Base-by-base conservation (phyloP, 805 yeast species). In the Nakazawaea wyomingensis region DNA sequence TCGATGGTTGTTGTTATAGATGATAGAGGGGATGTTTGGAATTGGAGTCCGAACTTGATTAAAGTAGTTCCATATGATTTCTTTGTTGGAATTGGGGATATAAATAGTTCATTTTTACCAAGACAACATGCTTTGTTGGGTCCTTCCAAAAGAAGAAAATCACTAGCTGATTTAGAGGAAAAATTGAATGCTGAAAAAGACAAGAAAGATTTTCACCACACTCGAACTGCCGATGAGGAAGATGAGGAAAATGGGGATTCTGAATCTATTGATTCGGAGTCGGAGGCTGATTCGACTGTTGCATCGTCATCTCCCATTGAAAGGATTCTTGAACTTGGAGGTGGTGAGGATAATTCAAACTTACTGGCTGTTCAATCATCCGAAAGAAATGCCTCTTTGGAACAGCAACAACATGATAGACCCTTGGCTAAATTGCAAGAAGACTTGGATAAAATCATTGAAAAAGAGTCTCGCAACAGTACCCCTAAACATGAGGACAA, bases 11-110 rank as follows among this genome's bases (percentile, higher is more conserved):
- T 86, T 2, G 82, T 93, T 36, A 93, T 93, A 47, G 99, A 93
- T 61, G 99, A 93, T 61, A 76, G 99, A 59, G 99, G 97, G 3
- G 99, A 93, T 61, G 99, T 93, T 17, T 93, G 99, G 99, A 86
- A 85, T 56, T 93, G 99, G 99, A 85, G 88, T 51, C 80, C 84
- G 10, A 90, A 93, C 57, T 66, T 93, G 53, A 79, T 93, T 46
- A 87, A 91, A 62, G 98, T 91, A 4, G 84, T 89, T 2, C 99
- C 99, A 0, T 93, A 88, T 60, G 96, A 87, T 59, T 93, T 93
- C 54, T 93, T 93, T 55, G 95, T 90, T 29, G 98, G 98, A 9
- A 88, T 91, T 44, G 99, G 99, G 22, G 99, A 93, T 66, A 93
- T 93, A 56, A 93, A 93, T 56, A 87, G 96, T 17, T 82, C 88